These are phyloP conservation scores for Adansonia madagascariensis DNA, from an alignment of 441 rosid genomes.

Conservation along the genomic window DNA sequence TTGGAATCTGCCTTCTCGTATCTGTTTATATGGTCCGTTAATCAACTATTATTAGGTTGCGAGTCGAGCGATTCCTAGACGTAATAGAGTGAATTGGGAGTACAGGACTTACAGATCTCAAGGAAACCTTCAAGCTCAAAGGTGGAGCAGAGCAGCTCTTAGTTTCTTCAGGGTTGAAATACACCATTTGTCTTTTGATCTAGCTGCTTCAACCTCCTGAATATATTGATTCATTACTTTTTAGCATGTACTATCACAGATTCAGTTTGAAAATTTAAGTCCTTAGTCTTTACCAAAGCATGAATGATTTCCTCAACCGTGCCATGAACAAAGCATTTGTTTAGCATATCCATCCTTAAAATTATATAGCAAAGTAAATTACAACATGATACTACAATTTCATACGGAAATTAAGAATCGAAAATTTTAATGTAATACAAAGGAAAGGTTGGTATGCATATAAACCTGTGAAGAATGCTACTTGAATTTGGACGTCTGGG, in stretches of 20 bases:
- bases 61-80: neutral
- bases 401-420: neutral
- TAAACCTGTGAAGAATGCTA: slow-evolving; percentile 69
- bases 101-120: slow-evolving; percentile 69
- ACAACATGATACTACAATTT: neutral
- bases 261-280: neutral
- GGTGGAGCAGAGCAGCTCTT: slow-evolving; percentile 73
- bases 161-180: slow-evolving; percentile 62
- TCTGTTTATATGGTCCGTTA: slow-evolving; percentile 36
- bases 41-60: neutral
- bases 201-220: slow-evolving; percentile 59
- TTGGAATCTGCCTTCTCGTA: slow-evolving; percentile 72
- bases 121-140: slow-evolving; percentile 76
- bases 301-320: slow-evolving; percentile 81
- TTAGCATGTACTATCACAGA: neutral
- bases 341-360: slow-evolving; percentile 58
- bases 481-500: slow-evolving; percentile 54
- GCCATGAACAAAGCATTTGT: slow-evolving; percentile 68
- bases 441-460: neutral
- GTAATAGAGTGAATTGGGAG: neutral
- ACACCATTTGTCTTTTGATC: slow-evolving; percentile 69
- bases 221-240: neutral
- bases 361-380: neutral
- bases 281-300: slow-evolving; percentile 53
- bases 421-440: neutral